Conservation (phyloP, 202 grass and related monocot species). For the Brachypodium distachyon region DNA sequence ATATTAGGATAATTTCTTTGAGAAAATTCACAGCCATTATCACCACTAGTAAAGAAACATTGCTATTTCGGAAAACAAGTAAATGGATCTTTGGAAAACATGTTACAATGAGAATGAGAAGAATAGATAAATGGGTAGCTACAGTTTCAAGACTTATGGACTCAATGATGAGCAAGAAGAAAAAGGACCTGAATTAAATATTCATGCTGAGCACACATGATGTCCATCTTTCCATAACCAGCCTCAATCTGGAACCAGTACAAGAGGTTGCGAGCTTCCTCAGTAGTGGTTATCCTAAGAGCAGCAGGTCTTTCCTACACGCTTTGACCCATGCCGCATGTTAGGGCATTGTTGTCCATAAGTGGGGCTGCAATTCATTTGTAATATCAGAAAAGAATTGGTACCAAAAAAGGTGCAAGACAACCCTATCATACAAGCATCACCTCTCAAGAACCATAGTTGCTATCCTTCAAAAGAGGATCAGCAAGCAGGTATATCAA, state of each 20-base stretch:
- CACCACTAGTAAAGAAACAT: not conserved
- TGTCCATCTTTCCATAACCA: slow-evolving; percentile 74
- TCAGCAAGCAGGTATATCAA: slow-evolving; percentile 67
- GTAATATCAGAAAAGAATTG: not conserved
- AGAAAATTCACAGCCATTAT: not conserved
- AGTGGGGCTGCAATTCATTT: slow-evolving; percentile 54
- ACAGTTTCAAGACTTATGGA: not conserved
- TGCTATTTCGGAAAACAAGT: not conserved
- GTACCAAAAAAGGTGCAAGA: not conserved
- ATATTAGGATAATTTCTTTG: not conserved
- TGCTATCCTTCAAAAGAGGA: slow-evolving; percentile 20
- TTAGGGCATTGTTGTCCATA: slow-evolving; percentile 52
- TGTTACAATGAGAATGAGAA: not conserved
- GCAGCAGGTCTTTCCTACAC: slow-evolving; percentile 73
- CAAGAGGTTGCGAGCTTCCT: slow-evolving; percentile 74
- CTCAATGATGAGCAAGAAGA: not conserved
- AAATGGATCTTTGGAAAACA: not conserved
- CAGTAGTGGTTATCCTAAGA: slow-evolving; percentile 83
- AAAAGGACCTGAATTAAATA: slow-evolving; percentile 18
- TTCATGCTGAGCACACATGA: slow-evolving; percentile 93
- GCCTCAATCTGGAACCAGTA: slow-evolving; percentile 72
- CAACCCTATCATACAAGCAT: not conserved
- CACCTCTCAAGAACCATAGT: slow-evolving; percentile 97
- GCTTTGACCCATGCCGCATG: slow-evolving; percentile 66
- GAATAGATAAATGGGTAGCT: not conserved